Conservation (phyloP, 257 asterid genomes). For the Petunia axillaris region DNA sequence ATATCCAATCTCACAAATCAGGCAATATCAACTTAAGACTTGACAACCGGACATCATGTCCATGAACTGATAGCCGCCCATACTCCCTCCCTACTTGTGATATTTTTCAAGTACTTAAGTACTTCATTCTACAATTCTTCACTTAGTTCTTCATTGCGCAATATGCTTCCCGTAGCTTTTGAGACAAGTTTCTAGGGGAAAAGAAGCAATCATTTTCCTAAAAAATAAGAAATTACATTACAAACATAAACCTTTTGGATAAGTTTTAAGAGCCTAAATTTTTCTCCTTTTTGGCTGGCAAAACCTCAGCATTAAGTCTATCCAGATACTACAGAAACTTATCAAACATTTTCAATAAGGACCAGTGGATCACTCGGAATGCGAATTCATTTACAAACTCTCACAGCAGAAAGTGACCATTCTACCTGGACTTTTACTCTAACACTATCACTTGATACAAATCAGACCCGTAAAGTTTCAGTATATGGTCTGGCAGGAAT, state of each 20-base stretch:
- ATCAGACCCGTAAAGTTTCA: not conserved
- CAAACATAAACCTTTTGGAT: not conserved
- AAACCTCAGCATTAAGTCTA: not conserved
- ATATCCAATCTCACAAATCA: not conserved
- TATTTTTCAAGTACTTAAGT: conserved; percentile 13
- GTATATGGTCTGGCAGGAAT: not conserved
- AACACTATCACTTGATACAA: not conserved
- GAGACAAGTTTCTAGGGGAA: not conserved
- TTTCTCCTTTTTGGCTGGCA: not conserved
- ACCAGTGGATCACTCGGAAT: not conserved
- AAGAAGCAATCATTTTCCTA: not conserved
- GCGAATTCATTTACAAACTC: not conserved
- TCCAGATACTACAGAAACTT: not conserved
- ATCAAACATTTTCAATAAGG: not conserved
- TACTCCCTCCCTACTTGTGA: not conserved
- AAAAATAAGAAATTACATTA: not conserved
- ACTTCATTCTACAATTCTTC: not conserved
- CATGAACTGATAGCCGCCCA: not conserved
- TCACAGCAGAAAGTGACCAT: not conserved
- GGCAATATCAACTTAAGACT: not conserved
- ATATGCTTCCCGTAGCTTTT: not conserved
- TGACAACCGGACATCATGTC: not conserved
- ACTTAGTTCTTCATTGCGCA: not conserved
- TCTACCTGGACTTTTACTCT: not conserved
- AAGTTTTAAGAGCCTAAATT: not conserved